phyloP scores from a whole-genome alignment of 2,329 filamentous ascomycete genomes.

The Dactylellina drechsleri region DNA sequence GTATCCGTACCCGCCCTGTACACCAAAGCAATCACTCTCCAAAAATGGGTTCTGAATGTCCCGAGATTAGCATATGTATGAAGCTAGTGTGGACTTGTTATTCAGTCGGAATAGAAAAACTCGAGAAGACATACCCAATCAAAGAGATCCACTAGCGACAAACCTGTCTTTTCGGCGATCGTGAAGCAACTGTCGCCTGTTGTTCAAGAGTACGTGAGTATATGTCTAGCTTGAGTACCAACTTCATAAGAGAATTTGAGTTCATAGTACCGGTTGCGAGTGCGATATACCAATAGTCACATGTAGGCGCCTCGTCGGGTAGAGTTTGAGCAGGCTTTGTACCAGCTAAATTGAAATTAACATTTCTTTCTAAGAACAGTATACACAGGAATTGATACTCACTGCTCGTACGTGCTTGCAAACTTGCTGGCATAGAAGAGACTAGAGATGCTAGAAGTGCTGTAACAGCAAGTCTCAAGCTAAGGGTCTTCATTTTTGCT shows the following conservation, averaged over 20 bases:
- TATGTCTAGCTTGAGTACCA: neutral
- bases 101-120: neutral
- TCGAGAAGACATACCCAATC: neutral
- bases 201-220: neutral
- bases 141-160: neutral
- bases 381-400: too few relatives aligned
- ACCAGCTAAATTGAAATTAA: neutral
- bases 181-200: conserved; percentile 4
- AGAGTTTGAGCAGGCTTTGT: conserved; percentile 1
- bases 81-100: neutral
- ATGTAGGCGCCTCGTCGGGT: neutral
- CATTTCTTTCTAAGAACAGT: too few relatives aligned
- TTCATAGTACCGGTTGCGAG: neutral
- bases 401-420: too few relatives aligned
- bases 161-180: neutral
- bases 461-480: too few relatives aligned
- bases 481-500: too few relatives aligned
- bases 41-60: conserved; percentile 1
- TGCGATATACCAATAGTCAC: conserved; percentile 20
- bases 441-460: too few relatives aligned
- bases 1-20: conserved; percentile 9
- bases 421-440: too few relatives aligned
- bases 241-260: neutral
- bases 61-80: neutral
- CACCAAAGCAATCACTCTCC: neutral